Base-by-base conservation (phyloP, 768 basidiomycete genomes). In the Megacollybia marginata region DNA sequence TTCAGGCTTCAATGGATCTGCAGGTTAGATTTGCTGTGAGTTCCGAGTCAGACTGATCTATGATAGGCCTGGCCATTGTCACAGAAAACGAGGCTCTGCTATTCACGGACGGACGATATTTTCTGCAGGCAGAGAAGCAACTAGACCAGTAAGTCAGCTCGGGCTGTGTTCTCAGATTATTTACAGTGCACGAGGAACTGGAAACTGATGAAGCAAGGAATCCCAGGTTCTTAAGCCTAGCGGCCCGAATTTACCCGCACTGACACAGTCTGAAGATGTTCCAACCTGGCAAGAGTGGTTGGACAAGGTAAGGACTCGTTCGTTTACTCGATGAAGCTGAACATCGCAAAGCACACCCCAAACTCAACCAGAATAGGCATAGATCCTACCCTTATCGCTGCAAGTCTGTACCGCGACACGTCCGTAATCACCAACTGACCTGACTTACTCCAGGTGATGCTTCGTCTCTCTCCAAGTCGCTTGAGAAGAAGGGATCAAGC, bases 31-130 rank as follows among this genome's bases (percentile, higher is more conserved):
- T 9, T n/a, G 44, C 28, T 38, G 34, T 20, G 28, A 6, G 23
- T 10, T 32, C 43, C 20, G 43, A 44, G n/a, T n/a, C n/a, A 28
- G 5, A 44, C 44, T 23, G 5, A 16, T 42, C 50, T 5, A n/a
- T n/a, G 31, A 18, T 55, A 85, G 88, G 90, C 42, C 86, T 81
- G 52, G 93, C 91, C 2, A 62, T 94, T 40, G 71, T 95, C 19
- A 88, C 89, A 0, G 60, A 68, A 44, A 70, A 83, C 28, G 70
- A 80, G 4, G 94, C 93, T 0, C 82, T 74, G 53, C 73, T 96
- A 45, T 98, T 95, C 69, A 98, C 95, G 2, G 95, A 99, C 69
- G 96, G 95, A 3, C 71, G 95, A 42, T 99, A 99, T 61, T 96
- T 88, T 60, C 69, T 97, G 32, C 95, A 99, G 67, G 96, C 96